A percentile compares a stretch with the other conserved stretches of the same genome.
phyloP scores from a whole-genome alignment of 441 rosid genomes.

The Pelargonium myrrhifolium region DNA sequence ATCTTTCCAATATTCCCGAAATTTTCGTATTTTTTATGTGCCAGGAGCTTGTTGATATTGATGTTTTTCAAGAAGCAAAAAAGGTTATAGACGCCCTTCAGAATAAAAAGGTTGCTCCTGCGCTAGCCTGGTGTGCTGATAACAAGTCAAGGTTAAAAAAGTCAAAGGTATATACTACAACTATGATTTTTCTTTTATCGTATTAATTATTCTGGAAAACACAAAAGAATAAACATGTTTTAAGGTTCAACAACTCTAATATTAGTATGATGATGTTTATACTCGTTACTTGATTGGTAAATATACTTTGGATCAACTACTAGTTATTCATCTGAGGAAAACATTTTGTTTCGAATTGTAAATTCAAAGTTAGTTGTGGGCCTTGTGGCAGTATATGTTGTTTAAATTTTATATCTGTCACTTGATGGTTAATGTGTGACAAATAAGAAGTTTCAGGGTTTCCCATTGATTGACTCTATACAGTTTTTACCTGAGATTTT shows the following conservation, averaged over 20 bases:
- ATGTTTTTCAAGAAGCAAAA: slow-evolving; percentile 81
- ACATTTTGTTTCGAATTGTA: not conserved
- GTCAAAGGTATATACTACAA: slow-evolving; percentile 50
- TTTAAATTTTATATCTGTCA: not conserved
- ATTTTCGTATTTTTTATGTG: not conserved
- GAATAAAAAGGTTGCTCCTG: slow-evolving; percentile 75
- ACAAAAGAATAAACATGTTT: not conserved
- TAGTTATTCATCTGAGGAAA: not conserved
- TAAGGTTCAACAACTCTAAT: not conserved
- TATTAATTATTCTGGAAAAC: not conserved
- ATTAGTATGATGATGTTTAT: not conserved
- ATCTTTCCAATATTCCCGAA: not conserved
- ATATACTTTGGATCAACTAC: not conserved
- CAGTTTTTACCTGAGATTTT: no score
- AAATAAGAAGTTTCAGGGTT: no score
- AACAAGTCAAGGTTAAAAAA: slow-evolving; percentile 82
- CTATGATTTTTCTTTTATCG: not conserved
- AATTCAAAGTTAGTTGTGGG: not conserved
- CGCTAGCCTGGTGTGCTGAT: slow-evolving; percentile 82
- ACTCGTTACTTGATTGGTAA: not conserved
- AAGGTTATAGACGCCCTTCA: slow-evolving; percentile 79
- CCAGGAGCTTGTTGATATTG: slow-evolving; percentile 93
- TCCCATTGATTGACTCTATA: no score
- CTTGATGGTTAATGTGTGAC: not conserved
- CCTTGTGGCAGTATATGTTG: no score